These are phyloP conservation scores for Chalciporus sp. DNA, from an alignment of 1,284 basidiomycete genomes.

Conservation along the genomic window DNA sequence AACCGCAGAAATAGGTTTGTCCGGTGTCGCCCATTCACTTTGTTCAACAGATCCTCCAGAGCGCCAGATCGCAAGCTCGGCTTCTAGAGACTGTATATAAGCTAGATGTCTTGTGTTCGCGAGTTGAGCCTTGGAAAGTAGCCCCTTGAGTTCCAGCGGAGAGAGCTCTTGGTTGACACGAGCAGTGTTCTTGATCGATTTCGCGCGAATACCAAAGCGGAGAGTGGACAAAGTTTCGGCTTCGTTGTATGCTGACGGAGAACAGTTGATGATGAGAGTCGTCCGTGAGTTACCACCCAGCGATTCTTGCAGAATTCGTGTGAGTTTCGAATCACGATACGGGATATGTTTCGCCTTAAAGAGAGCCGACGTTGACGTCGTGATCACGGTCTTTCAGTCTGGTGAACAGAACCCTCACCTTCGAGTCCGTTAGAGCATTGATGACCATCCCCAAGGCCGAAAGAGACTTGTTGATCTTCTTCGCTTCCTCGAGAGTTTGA, in stretches of 20 bases:
- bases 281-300: conserved; percentile 99
- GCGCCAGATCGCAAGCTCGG: conserved; percentile 91
- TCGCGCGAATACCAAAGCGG: conserved; percentile 98
- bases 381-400: background rate
- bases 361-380: conserved; percentile 7
- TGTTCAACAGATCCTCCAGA: conserved; percentile 86
- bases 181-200: conserved; percentile 99
- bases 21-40: conserved; percentile 78
- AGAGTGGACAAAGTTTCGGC: conserved; percentile 96
- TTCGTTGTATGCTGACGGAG: conserved; percentile 96
- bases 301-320: conserved; percentile 99
- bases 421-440: conserved; percentile 95
- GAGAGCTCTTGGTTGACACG: conserved; percentile 98
- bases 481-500: conserved; percentile 98
- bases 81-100: conserved; percentile 89
- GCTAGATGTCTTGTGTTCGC: conserved; percentile 85
- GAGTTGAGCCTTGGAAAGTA: conserved; percentile 89
- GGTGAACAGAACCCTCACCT: conserved; percentile 53
- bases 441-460: conserved; percentile 99
- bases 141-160: conserved; percentile 91
- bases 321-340: conserved; percentile 99
- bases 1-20: conserved; percentile 51
- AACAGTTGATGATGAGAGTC: conserved; percentile 99
- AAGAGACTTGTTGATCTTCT: conserved; percentile 99
- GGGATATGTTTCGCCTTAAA: conserved; percentile 93